Evolutionary conservation across 2,329 filamentous ascomycete genomes (phyloP).

Genomic region (Fusarium oligoseptatum): DNA sequence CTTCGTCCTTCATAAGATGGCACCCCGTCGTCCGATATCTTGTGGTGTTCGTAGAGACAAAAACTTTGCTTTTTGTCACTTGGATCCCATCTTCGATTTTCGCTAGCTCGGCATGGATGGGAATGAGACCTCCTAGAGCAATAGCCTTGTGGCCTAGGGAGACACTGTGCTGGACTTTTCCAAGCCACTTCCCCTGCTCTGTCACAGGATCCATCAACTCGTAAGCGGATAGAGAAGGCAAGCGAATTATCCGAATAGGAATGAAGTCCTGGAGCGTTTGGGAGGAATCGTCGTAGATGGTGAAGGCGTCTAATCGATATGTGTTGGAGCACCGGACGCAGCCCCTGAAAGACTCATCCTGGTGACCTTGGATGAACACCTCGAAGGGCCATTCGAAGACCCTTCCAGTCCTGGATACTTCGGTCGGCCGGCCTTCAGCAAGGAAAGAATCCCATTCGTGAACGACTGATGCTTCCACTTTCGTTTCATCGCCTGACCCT

Average conservation of each 20-base stretch:
- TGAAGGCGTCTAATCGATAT: background rate
- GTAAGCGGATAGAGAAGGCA: slow-evolving; percentile 2
- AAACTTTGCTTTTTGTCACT: background rate
- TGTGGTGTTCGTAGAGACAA: slow-evolving; percentile 1
- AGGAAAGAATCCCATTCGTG: slow-evolving; percentile 9
- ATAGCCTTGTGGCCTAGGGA: slow-evolving; percentile 2
- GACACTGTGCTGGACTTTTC: background rate
- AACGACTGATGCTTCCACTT: background rate
- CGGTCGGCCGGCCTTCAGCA: background rate
- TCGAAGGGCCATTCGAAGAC: slow-evolving; percentile 14
- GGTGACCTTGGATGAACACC: slow-evolving; percentile 5
- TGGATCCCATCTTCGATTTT: background rate
- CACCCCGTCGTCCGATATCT: background rate
- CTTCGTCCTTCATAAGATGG: background rate
- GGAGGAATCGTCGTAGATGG: background rate
- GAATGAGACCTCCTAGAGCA: slow-evolving; percentile 8
- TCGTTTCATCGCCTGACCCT: background rate
- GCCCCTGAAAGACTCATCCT: slow-evolving; percentile 11
- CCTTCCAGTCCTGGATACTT: background rate
- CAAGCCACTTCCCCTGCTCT: background rate
- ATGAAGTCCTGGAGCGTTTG: background rate
- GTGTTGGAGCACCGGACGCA: slow-evolving; percentile 4
- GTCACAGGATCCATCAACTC: slow-evolving; percentile 13
- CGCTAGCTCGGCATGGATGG: background rate
- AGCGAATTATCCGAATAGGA: slow-evolving; percentile 4